Percentiles rank a stretch among this genome's conserved stretches.
phyloP scores from a whole-genome alignment of 2,329 filamentous ascomycete species.

The Fusarium dlaminii region DNA sequence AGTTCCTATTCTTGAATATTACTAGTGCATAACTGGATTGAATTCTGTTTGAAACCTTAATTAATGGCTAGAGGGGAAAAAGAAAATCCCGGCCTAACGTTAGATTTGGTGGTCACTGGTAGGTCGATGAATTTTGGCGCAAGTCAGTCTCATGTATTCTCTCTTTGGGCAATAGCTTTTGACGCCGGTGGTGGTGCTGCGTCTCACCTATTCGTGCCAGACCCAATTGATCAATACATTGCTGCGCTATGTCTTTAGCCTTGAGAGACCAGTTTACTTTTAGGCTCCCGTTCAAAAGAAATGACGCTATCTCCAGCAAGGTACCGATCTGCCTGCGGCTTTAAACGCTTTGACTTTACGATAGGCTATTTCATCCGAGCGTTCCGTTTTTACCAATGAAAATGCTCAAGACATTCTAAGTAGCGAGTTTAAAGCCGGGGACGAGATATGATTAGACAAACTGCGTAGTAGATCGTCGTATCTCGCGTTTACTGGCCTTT shows the following conservation, averaged over 20 bases:
- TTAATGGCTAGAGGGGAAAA: not conserved
- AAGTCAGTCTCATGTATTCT: not conserved
- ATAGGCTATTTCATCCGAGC: not conserved
- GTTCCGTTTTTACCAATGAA: not conserved
- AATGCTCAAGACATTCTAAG: not conserved
- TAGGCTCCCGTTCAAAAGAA: not conserved
- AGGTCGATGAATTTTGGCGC: rapidly evolving
- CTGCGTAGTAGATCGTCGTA: not conserved
- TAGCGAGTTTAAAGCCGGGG: not conserved
- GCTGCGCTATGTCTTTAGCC: not conserved
- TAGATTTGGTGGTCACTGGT: not conserved
- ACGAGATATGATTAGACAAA: not conserved
- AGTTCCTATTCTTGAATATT: not conserved
- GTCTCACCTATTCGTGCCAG: rapidly evolving
- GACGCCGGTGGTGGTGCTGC: rapidly evolving
- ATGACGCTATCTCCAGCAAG: not conserved
- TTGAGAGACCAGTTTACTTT: not conserved
- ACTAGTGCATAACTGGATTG: not conserved
- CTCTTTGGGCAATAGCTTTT: rapidly evolving
- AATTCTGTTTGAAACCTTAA: not conserved
- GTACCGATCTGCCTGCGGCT: not conserved
- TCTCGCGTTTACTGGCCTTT: not conserved
- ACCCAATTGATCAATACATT: not conserved
- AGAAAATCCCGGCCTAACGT: not conserved
- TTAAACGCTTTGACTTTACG: not conserved